Evolutionary conservation across 73 alveolate species (phyloP).

Genomic region (Paramecium primaurelia): DNA sequence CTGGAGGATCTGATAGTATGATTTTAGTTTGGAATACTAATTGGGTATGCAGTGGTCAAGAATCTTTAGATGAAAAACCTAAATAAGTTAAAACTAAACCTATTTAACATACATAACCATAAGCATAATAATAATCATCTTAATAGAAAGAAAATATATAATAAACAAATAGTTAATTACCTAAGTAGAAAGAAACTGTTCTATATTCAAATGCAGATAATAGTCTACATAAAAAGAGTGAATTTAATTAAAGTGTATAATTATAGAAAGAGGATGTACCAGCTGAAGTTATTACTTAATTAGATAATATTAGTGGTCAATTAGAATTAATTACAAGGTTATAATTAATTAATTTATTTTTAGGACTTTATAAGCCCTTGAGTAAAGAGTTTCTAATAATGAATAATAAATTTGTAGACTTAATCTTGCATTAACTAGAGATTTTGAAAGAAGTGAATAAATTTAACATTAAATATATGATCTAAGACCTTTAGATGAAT

Average conservation of each 20-base stretch:
- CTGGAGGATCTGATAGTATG: constrained; percentile 78
- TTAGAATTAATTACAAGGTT: constrained; percentile 43
- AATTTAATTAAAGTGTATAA: not conserved
- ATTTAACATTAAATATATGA: not conserved
- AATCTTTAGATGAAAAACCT: not conserved
- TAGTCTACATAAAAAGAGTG: constrained; percentile 39
- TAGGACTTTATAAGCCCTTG: constrained; percentile 17
- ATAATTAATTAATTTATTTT: not conserved
- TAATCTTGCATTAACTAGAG: constrained; percentile 6
- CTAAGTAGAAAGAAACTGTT: not conserved
- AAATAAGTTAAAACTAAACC: not conserved
- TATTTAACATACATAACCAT: not conserved
- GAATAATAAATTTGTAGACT: constrained; percentile 27
- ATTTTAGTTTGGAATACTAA: constrained; percentile 58
- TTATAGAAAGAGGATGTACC: not conserved
- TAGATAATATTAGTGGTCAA: not conserved
- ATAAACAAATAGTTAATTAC: too few species aligned
- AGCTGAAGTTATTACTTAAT: not conserved
- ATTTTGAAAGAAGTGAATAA: constrained; percentile 25
- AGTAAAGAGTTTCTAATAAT: constrained; percentile 41
- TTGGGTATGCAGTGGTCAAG: constrained; percentile 34
- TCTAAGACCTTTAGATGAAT: not conserved
- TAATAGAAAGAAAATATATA: not conserved
- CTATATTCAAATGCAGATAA: constrained; percentile 38
- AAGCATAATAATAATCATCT: not conserved